Evolutionary conservation across 108 stramenopile species (phyloP), one percentile per base, ranked within the genome.

Genomic region (Aurantiochytrium sp.): DNA sequence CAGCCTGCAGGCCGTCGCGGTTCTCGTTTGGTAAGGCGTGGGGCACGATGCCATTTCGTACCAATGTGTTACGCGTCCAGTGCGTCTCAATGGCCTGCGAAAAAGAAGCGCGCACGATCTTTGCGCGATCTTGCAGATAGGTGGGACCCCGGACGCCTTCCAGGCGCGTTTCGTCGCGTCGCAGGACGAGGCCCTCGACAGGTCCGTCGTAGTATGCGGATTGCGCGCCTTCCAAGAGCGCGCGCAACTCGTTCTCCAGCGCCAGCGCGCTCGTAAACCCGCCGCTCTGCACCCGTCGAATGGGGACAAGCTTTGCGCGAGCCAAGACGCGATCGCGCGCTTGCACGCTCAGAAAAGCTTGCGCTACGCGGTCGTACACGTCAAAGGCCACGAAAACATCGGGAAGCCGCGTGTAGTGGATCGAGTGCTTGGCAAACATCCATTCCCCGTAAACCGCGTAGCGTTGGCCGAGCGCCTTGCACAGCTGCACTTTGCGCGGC

Each of bases 351-450:
- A 91, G 90, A 8, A 90, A 85, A 27, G 21, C 30, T 37, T 88
- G 32, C 21, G 89, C 88, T 27, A 50, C 6, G 8, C 41, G 50
- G 68, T 92, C 92, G 68, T 91, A 94, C 17, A 94, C 4, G 59
- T 94, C 93, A 89, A 92, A 94, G 4, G 91, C 92, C 5, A 94
- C 39, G 85, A 94, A 94, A 5, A 30, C 54, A 54, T 88, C 92
- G 2, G 93, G 92, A 1, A 94, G 87, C 34, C 54, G 69, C 4
- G 86, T 41, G 68, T 94, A 94, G 30, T 87, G 34, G 8, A 94
- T 31, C 22, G 92, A 92, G 85, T 94, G 93, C 55, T 54, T 54
- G 17, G 91, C 91, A 24, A n/a, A 55, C 31, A 90, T 22, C 93
- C 93, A 94, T 86, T 94, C 93, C 12, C 93, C 93, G 59, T 68